phyloP scores from a whole-genome alignment of 2,329 filamentous ascomycete species.

The Myriosclerotinia curreyana region DNA sequence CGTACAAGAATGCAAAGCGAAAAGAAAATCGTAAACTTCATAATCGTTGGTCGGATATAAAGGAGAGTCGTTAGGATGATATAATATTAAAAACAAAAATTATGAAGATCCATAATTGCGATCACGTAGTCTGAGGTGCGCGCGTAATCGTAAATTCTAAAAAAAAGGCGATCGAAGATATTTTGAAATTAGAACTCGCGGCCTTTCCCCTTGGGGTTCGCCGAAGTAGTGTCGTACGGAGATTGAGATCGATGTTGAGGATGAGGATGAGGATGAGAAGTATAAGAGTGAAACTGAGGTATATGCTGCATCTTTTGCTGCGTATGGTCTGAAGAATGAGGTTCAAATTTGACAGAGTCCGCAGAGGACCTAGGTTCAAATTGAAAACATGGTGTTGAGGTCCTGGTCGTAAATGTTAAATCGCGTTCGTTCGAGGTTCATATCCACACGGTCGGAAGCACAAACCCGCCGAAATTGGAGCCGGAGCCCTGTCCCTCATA shows the following conservation, averaged over 20 bases:
- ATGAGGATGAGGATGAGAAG: slow-evolving; percentile 26
- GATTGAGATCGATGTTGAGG: slow-evolving; percentile 28
- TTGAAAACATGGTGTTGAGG: slow-evolving; percentile 33
- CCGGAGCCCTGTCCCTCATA: slow-evolving; percentile 39
- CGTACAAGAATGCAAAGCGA: slow-evolving; percentile 38
- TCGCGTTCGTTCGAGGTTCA: slow-evolving; percentile 37
- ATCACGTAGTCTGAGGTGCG: slow-evolving; percentile 16
- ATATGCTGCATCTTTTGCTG: slow-evolving; percentile 25
- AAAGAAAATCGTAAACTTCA: slow-evolving; percentile 33
- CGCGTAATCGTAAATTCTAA: slow-evolving; percentile 26
- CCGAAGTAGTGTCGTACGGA: slow-evolving; percentile 33
- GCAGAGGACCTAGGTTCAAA: slow-evolving; percentile 30
- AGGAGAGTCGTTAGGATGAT: slow-evolving; percentile 31
- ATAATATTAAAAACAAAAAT: slow-evolving; percentile 28
- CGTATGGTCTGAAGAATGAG: slow-evolving; percentile 24
- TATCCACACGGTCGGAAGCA: slow-evolving; percentile 41
- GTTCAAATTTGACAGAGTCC: slow-evolving; percentile 33
- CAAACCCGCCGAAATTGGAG: slow-evolving; percentile 41
- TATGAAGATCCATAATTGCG: slow-evolving; percentile 22
- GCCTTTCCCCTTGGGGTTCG: slow-evolving; percentile 37
- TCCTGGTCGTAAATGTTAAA: slow-evolving; percentile 40
- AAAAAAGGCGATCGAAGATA: slow-evolving; percentile 19
- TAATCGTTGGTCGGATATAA: slow-evolving; percentile 31
- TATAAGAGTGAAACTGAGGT: slow-evolving; percentile 22
- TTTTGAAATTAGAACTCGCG: slow-evolving; percentile 34